A percentile compares a stretch with the other conserved stretches of the same genome.
These are phyloP conservation scores for Metschnikowia noctiluminum DNA, from an alignment of 805 yeast genomes.

Conservation along the genomic window DNA sequence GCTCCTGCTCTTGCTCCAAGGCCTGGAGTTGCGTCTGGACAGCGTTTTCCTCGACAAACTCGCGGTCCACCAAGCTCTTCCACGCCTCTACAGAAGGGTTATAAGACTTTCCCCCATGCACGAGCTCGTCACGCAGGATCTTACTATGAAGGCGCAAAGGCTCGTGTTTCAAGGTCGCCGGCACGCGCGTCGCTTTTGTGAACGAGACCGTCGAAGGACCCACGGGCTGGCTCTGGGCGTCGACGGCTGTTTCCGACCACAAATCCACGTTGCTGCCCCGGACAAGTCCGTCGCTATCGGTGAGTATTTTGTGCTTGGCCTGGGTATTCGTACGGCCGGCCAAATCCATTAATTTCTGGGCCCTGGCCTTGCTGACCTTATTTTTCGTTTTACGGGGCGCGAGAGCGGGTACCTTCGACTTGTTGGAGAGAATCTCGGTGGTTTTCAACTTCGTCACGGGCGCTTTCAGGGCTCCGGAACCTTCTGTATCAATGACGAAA, in stretches of 20 bases:
- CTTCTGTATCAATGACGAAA: constrained; percentile 43
- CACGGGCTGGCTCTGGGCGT: constrained; percentile 9
- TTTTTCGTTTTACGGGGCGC: constrained; percentile 43
- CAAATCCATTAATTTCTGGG: constrained; percentile 62
- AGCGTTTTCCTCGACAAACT: constrained; percentile 60
- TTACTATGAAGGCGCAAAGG: constrained; percentile 54
- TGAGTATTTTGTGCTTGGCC: constrained; percentile 45
- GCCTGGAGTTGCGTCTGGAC: constrained; percentile 62
- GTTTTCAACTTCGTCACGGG: constrained; percentile 49
- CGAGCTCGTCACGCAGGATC: constrained; percentile 33
- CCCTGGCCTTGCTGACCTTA: constrained; percentile 62
- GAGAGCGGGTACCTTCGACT: constrained; percentile 76
- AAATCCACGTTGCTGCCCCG: constrained; percentile 52
- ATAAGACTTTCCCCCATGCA: constrained; percentile 88
- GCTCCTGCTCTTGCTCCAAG: constrained; percentile 59
- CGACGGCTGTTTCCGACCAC: constrained; percentile 52
- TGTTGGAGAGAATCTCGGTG: constrained; percentile 63
- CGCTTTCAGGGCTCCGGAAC: constrained; percentile 34
- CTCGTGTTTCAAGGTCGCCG: constrained; percentile 49
- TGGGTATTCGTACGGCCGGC: constrained; percentile 71
- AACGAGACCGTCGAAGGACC: constrained; percentile 20
- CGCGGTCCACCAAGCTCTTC: constrained; percentile 67
- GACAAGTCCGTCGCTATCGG: constrained; percentile 64
- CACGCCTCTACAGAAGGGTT: constrained; percentile 86
- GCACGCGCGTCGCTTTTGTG: constrained; percentile 47